A percentile compares a stretch with the other conserved stretches of the same genome.
These are phyloP conservation scores for Cordyceps javanica DNA, from an alignment of 2,329 filamentous ascomycete genomes.

Conservation along the genomic window DNA sequence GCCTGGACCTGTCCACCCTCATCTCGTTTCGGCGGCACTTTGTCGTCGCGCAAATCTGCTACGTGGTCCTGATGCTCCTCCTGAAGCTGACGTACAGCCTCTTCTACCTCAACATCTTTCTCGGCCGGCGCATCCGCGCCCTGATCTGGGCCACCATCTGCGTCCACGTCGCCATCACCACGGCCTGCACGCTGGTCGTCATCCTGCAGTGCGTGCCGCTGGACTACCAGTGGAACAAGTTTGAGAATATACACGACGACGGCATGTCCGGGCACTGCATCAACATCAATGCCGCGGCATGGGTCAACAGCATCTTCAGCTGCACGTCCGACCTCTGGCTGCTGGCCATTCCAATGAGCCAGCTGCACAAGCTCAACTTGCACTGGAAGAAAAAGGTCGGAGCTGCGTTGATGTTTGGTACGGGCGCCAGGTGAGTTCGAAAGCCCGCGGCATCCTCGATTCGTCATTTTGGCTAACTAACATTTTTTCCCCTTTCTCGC, in stretches of 20 bases:
- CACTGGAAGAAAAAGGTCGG: slow-evolving; percentile 37
- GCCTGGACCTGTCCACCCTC: slow-evolving; percentile 31
- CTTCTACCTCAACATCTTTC: slow-evolving; percentile 47
- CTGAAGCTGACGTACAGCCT: slow-evolving; percentile 42
- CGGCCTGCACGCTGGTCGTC: slow-evolving; percentile 31
- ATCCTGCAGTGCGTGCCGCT: slow-evolving; percentile 43
- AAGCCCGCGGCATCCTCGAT: neutral
- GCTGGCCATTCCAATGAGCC: slow-evolving; percentile 38
- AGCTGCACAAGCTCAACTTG: slow-evolving; percentile 31
- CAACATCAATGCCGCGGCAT: slow-evolving; percentile 38
- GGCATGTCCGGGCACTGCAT: slow-evolving; percentile 39
- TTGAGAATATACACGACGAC: slow-evolving; percentile 27
- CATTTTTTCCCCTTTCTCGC: rapidly evolving
- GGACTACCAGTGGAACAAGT: slow-evolving; percentile 41
- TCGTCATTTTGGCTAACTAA: slow-evolving; percentile 4
- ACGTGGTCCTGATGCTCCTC: slow-evolving; percentile 35
- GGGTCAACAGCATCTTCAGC: slow-evolving; percentile 40
- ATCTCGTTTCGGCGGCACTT: slow-evolving; percentile 33
- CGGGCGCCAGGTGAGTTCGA: slow-evolving; percentile 29
- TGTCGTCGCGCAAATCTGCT: slow-evolving; percentile 32
- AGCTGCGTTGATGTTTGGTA: slow-evolving; percentile 37
- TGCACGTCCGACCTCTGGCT: slow-evolving; percentile 43
- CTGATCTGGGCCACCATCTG: slow-evolving; percentile 32
- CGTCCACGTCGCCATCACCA: slow-evolving; percentile 27
- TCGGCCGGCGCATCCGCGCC: slow-evolving; percentile 26